Percentiles rank a stretch among this genome's conserved stretches.
phyloP scores from a whole-genome alignment of 345 rosid species.

The Diplotaxis tenuifolia region DNA sequence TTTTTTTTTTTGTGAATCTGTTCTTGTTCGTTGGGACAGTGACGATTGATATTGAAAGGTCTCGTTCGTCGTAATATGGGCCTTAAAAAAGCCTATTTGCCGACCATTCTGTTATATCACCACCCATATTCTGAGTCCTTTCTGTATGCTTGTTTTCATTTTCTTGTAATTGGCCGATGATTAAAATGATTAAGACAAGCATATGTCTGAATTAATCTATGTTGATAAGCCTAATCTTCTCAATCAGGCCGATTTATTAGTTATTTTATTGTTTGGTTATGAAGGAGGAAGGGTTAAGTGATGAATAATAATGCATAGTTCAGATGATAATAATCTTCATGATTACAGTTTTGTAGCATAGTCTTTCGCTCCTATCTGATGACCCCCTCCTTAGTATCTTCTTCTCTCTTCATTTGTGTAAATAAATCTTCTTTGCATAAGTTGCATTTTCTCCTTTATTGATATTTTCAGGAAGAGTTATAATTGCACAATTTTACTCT shows the following conservation, averaged over 20 bases:
- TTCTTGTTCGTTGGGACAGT: too few relatives aligned
- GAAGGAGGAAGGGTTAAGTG: too few relatives aligned
- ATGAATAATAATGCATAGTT: slow-evolving; percentile 86
- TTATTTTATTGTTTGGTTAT: too few relatives aligned
- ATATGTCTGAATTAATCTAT: slow-evolving; percentile 63
- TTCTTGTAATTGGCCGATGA: slow-evolving; percentile 57
- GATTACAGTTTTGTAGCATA: slow-evolving; percentile 39
- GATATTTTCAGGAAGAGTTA: too few relatives aligned
- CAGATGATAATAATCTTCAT: slow-evolving; percentile 73
- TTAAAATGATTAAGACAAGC: slow-evolving; percentile 68
- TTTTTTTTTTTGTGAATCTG: too few relatives aligned
- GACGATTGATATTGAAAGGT: slow-evolving; percentile 22
- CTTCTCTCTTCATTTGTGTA: too few relatives aligned
- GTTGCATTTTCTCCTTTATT: too few relatives aligned
- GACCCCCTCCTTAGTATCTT: too few relatives aligned
- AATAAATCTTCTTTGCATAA: too few relatives aligned
- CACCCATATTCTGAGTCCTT: slow-evolving; percentile 23
- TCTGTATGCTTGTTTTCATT: neutral
- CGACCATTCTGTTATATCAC: slow-evolving; percentile 21
- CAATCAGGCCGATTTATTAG: too few relatives aligned
- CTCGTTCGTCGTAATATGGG: slow-evolving; percentile 22
- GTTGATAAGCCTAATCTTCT: slow-evolving; percentile 81
- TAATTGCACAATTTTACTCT: too few relatives aligned
- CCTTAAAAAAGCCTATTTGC: neutral
- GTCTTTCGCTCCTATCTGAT: slow-evolving; percentile 99